phyloP scores from a whole-genome alignment of 83 land plant genomes.

The Diphasiastrum complanatum region DNA sequence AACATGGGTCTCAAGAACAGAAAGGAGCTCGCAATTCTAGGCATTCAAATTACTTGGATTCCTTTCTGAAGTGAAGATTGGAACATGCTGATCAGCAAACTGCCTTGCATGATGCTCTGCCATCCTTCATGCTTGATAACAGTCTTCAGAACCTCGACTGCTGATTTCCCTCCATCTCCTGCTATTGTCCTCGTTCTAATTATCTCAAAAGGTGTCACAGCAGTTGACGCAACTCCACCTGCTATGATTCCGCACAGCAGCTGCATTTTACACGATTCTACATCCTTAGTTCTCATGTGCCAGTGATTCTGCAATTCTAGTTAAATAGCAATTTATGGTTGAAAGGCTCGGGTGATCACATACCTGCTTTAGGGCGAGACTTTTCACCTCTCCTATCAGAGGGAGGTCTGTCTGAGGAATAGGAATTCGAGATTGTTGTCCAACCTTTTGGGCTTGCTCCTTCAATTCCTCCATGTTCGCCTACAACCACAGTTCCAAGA shows the following conservation, averaged over 20 bases:
- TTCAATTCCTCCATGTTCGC: too few relatives aligned
- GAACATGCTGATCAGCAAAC: slow-evolving; percentile 8
- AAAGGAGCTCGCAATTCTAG: not conserved
- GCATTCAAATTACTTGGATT: slow-evolving; percentile 17
- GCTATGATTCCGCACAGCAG: slow-evolving; percentile 40
- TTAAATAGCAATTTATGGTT: too few relatives aligned
- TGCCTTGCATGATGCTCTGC: slow-evolving; percentile 13
- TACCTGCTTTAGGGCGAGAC: too few relatives aligned
- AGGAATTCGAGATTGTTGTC: too few relatives aligned
- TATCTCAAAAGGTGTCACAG: slow-evolving; percentile 25
- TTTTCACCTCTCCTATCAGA: too few relatives aligned
- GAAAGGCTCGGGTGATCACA: too few relatives aligned
- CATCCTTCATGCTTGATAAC: slow-evolving; percentile 22
- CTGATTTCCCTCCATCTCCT: slow-evolving; percentile 30
- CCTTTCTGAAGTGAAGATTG: slow-evolving; percentile 24
- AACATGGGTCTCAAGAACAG: not conserved
- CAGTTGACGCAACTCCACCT: slow-evolving; percentile 30
- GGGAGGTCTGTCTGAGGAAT: too few relatives aligned
- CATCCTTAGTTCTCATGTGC: too few relatives aligned
- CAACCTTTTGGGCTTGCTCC: too few relatives aligned
- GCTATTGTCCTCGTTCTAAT: slow-evolving; percentile 33
- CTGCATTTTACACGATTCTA: too few relatives aligned
- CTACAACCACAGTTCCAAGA: too few relatives aligned
- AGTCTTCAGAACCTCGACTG: slow-evolving; percentile 21
- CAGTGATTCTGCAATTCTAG: too few relatives aligned